A percentile compares a stretch with the other conserved stretches of the same genome.
phyloP scores from a whole-genome alignment of 2,329 filamentous ascomycete genomes.

The Sclerotinia sclerotiorum region DNA sequence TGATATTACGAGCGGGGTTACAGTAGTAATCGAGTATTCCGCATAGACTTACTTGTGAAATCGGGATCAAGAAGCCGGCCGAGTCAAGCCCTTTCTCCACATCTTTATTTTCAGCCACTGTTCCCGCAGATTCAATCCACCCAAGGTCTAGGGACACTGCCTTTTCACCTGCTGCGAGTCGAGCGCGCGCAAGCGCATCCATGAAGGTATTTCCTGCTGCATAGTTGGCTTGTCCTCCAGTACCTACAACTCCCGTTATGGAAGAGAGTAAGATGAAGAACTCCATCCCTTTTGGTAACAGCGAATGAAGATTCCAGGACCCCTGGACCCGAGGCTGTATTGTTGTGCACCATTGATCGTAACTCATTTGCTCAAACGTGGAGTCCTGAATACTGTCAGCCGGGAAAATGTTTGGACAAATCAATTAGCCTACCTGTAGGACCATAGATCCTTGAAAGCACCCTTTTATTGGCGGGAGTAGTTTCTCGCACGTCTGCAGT shows the following conservation, averaged over 20 bases:
- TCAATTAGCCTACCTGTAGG: neutral
- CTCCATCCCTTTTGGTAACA: constrained; percentile 37
- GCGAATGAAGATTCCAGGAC: constrained; percentile 29
- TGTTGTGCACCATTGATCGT: constrained; percentile 40
- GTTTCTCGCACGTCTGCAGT: constrained; percentile 32
- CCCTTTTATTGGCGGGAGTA: constrained; percentile 44
- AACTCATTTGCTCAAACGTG: constrained; percentile 38
- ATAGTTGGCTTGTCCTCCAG: constrained; percentile 25
- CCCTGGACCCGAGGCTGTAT: constrained; percentile 40
- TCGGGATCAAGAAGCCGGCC: constrained; percentile 43
- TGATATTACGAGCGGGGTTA: neutral
- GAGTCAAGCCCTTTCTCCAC: constrained; percentile 28
- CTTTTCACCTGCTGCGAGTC: neutral
- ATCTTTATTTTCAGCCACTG: neutral
- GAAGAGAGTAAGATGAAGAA: constrained; percentile 46
- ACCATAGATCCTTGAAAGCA: constrained; percentile 50
- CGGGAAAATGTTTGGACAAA: neutral
- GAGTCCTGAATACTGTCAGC: constrained; percentile 11
- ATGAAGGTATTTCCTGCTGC: constrained; percentile 37
- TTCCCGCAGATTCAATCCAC: neutral
- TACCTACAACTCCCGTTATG: constrained; percentile 31
- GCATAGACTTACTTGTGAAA: constrained; percentile 54
- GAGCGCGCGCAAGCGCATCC: constrained; percentile 20
- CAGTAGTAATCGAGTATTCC: constrained; percentile 45
- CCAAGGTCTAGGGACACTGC: neutral